Percentiles rank a stretch among this genome's conserved stretches.
phyloP scores from a whole-genome alignment of 2,329 filamentous ascomycete species.

The Epichloe sylvatica region DNA sequence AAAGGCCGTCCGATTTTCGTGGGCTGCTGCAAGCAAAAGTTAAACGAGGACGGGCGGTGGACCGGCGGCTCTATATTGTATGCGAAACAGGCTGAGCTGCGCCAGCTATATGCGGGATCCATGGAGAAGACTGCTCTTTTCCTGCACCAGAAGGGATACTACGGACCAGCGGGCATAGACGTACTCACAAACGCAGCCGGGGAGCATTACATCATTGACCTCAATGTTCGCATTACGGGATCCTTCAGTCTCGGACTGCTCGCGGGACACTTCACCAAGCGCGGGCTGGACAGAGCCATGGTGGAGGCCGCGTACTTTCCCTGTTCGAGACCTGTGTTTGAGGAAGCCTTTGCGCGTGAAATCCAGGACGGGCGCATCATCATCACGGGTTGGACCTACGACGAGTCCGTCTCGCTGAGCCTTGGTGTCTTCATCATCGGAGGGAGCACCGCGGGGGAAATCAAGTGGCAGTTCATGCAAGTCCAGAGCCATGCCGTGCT shows the following conservation, averaged over 20 bases:
- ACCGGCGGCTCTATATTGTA: no score
- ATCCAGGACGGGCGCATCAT: slow-evolving; percentile 2
- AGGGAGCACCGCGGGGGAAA: not conserved
- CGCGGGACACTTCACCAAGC: slow-evolving; percentile 2
- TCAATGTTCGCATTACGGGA: slow-evolving; percentile 4
- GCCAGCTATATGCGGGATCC: no score
- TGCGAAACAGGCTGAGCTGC: no score
- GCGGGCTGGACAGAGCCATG: slow-evolving; percentile 1
- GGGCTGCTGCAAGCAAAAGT: no score
- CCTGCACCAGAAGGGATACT: slow-evolving; percentile 3
- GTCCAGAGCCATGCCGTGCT: not conserved
- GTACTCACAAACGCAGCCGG: not conserved
- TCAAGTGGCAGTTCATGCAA: not conserved
- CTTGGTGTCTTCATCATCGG: slow-evolving; percentile 3
- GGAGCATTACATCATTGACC: slow-evolving; percentile 4
- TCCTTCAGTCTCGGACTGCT: slow-evolving; percentile 1
- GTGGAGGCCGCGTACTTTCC: slow-evolving; percentile 1
- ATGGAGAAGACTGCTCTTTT: no score
- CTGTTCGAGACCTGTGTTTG: slow-evolving; percentile 2
- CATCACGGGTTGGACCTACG: slow-evolving; percentile 4
- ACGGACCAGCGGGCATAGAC: slow-evolving; percentile 4
- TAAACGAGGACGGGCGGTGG: no score
- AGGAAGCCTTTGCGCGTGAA: not conserved
- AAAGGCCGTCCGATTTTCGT: no score
- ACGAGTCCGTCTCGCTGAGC: slow-evolving; percentile 1